Evolutionary conservation across 352 stramenopile species (phyloP).

Genomic region (Phytophthora sp.): DNA sequence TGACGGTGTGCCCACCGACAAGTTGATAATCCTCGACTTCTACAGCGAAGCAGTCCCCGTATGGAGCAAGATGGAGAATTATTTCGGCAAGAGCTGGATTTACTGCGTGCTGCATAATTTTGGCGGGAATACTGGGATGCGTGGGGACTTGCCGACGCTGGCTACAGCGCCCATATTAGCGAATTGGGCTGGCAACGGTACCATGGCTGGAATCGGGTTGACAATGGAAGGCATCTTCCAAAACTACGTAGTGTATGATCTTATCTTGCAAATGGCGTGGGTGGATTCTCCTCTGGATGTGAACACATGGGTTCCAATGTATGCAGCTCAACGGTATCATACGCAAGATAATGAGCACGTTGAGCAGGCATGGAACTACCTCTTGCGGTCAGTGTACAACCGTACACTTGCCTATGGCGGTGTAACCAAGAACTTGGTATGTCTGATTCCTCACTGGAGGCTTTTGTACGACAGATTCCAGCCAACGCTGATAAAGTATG

Average conservation of each 20-base stretch:
- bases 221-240: conserved; percentile 89
- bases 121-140: conserved; percentile 74
- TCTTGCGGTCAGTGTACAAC: conserved; percentile 75
- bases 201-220: conserved; percentile 75
- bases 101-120: conserved; percentile 88
- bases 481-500: conserved; percentile 72
- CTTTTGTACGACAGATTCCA: conserved; percentile 68
- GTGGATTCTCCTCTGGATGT: conserved; percentile 49
- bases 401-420: conserved; percentile 64
- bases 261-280: conserved; percentile 79
- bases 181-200: conserved; percentile 48
- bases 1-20: conserved; percentile 55
- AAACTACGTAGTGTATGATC: conserved; percentile 87
- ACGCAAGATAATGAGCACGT: conserved; percentile 48
- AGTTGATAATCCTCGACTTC: conserved; percentile 79
- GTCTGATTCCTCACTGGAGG: conserved; percentile 66
- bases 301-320: conserved; percentile 50
- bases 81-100: conserved; percentile 85
- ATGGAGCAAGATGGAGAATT: conserved; percentile 80
- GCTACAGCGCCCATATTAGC: conserved; percentile 55
- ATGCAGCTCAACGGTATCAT: conserved; percentile 63
- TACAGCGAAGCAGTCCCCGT: conserved; percentile 77
- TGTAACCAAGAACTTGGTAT: conserved; percentile 78
- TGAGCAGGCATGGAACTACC: conserved; percentile 54
- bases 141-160: conserved; percentile 70